These are phyloP conservation scores for Aureobasidium sp. DNA, from an alignment of 2,329 filamentous ascomycete genomes.

Conservation along the genomic window DNA sequence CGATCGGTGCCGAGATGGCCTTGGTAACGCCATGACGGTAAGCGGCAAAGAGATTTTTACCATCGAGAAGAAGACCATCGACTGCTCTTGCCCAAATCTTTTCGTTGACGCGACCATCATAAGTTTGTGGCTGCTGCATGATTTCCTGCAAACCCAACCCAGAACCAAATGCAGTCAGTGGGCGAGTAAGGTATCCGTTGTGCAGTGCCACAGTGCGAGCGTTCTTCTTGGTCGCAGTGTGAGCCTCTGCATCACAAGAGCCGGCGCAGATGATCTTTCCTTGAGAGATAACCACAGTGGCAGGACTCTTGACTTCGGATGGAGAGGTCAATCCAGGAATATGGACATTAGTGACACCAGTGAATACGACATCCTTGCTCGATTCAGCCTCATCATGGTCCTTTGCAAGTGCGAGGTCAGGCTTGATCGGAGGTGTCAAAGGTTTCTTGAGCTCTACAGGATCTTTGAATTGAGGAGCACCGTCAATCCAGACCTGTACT, in stretches of 20 bases:
- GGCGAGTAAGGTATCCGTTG: constrained; percentile 53
- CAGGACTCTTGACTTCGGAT: constrained; percentile 20
- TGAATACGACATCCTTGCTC: constrained; percentile 44
- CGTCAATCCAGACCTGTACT: constrained; percentile 37
- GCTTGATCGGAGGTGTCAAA: constrained; percentile 30
- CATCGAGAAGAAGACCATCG: constrained; percentile 34
- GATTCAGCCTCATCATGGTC: constrained; percentile 29
- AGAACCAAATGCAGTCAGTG: constrained; percentile 54
- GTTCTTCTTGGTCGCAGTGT: constrained; percentile 28
- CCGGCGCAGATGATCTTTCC: constrained; percentile 53
- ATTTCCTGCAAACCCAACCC: constrained; percentile 57
- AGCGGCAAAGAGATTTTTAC: constrained; percentile 31
- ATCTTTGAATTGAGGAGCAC: constrained; percentile 42
- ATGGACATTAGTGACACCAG: constrained; percentile 46
- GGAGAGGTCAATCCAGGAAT: constrained; percentile 29
- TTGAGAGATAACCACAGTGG: constrained; percentile 43
- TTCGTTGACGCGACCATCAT: constrained; percentile 43
- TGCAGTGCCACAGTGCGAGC: constrained; percentile 40
- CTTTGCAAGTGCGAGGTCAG: constrained; percentile 34
- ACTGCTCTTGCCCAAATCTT: constrained; percentile 49
- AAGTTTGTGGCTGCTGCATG: constrained; percentile 44
- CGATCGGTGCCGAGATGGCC: constrained; percentile 32
- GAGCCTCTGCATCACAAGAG: constrained; percentile 40
- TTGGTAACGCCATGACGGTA: constrained; percentile 31
- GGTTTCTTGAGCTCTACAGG: constrained; percentile 47